phyloP scores from a whole-genome alignment of 495 filamentous ascomycete genomes.

The Aspergillus carlsbadensis region DNA sequence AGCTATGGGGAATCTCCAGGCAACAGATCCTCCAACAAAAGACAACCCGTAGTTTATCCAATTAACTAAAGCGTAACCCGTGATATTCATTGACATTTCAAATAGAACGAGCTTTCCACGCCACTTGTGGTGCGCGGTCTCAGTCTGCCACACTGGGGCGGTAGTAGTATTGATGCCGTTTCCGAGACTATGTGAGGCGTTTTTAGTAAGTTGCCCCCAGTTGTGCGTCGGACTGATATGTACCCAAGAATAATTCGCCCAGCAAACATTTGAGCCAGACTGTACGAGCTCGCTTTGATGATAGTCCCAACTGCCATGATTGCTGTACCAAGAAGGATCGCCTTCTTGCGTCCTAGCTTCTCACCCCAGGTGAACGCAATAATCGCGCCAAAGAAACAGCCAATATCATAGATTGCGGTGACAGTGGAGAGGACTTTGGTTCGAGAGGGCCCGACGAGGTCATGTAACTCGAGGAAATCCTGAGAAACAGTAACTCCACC shows the following conservation, averaged over 20 bases:
- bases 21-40: constrained; percentile 40
- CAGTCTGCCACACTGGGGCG: constrained; percentile 65
- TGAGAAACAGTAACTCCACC: constrained; percentile 56
- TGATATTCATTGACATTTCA: constrained; percentile 61
- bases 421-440: constrained; percentile 55
- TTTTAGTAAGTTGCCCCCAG: background rate
- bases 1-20: constrained; percentile 53
- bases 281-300: constrained; percentile 57
- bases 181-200: constrained; percentile 30
- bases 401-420: constrained; percentile 63
- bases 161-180: constrained; percentile 67
- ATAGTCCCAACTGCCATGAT: constrained; percentile 62
- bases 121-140: constrained; percentile 58
- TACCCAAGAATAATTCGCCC: constrained; percentile 53
- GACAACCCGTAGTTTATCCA: constrained; percentile 60
- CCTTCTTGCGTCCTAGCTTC: constrained; percentile 55
- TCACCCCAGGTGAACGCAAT: constrained; percentile 56
- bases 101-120: constrained; percentile 62
- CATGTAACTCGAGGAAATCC: constrained; percentile 53
- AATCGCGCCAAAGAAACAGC: constrained; percentile 59
- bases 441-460: constrained; percentile 48
- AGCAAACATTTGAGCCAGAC: constrained; percentile 61
- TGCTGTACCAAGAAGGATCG: constrained; percentile 52
- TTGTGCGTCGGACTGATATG: background rate
- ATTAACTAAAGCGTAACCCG: constrained; percentile 53